Evolutionary conservation across 371 early-diverging fungal species (phyloP), one percentile per base, ranked within the genome.

Genomic region (Funneliformis caledonium): DNA sequence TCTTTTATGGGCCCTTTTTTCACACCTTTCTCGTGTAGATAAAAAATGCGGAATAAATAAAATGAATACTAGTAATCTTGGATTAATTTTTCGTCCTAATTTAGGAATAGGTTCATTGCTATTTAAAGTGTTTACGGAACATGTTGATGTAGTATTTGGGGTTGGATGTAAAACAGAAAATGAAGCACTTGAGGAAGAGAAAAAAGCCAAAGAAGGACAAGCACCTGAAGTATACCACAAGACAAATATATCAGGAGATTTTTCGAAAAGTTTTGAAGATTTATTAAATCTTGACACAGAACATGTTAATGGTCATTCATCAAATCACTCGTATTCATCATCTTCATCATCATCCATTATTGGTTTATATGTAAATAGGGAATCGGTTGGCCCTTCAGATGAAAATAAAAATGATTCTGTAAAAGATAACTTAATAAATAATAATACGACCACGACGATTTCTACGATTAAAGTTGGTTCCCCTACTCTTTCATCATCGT

Each of bases 51-150:
- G 85, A 48, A 84, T 83, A 22, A 96, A 94, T 83, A 90, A 92
- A 78, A 96, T 96, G 96, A 93, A 89, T 11, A 87, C 91, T 6
- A 89, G 91, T 14, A 96, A 96, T 82, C 87, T 96, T 31, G 94
- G 93, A 0, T 88, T 95, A 19, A 93, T 96, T 1, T 96, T 96
- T 84, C 90, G 93, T 43, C 95, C 95, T 8, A 95, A 93, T 0
- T 84, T 95, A 2, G 91, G 92, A 31, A 90, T 96, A 22, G 91
- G 92, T 1, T 91, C 94, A 47, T 87, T 88, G 7, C 83, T 96
- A 16, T 94, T 95, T 76, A 85, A 84, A 60, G 68, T 81, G 31
- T 70, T 85, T 11, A 79, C 84, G 9, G 84, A 83, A 11, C 47
- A 76, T 62, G 19, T 76, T 22, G 76, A 76, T 42, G 43, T 76